These are phyloP conservation scores for Agaricus sinodeliciosus DNA, from an alignment of 768 basidiomycete genomes.

Conservation along the genomic window DNA sequence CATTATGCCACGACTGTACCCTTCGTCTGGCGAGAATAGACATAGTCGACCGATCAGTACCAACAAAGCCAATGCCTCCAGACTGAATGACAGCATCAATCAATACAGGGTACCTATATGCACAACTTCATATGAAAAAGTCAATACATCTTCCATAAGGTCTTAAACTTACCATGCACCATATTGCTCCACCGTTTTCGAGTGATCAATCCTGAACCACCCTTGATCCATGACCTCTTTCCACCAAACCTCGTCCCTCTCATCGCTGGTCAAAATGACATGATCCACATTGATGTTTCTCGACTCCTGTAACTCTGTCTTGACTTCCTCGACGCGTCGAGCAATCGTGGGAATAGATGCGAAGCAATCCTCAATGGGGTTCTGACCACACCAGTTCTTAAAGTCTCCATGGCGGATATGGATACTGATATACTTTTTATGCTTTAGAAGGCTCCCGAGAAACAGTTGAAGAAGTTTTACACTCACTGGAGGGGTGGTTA, in stretches of 20 bases:
- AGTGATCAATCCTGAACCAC: constrained; percentile 48
- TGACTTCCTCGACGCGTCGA: constrained; percentile 50
- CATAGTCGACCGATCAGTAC: constrained; percentile 69
- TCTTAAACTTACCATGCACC: constrained; percentile 38
- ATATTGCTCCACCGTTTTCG: constrained; percentile 36
- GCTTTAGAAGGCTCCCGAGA: not conserved
- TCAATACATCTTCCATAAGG: not conserved
- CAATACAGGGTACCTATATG: constrained; percentile 59
- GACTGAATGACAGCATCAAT: constrained; percentile 72
- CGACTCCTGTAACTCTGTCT: constrained; percentile 36
- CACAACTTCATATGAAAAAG: not conserved
- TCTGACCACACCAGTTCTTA: constrained; percentile 34
- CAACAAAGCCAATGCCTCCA: constrained; percentile 59
- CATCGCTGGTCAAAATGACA: constrained; percentile 63
- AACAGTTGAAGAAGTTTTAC: not conserved
- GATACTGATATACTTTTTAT: constrained; percentile 44
- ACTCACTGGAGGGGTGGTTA: constrained; percentile 42
- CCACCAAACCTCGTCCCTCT: constrained; percentile 53
- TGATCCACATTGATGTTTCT: constrained; percentile 41
- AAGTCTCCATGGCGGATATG: constrained; percentile 57
- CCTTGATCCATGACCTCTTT: constrained; percentile 39
- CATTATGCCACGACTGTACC: constrained; percentile 60
- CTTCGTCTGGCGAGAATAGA: constrained; percentile 58
- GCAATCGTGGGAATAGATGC: constrained; percentile 47
- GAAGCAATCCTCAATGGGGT: constrained; percentile 39